Evolutionary conservation across 768 basidiomycete species (phyloP), one percentile per base, ranked within the genome.

Genomic region (Sutorius australiensis): DNA sequence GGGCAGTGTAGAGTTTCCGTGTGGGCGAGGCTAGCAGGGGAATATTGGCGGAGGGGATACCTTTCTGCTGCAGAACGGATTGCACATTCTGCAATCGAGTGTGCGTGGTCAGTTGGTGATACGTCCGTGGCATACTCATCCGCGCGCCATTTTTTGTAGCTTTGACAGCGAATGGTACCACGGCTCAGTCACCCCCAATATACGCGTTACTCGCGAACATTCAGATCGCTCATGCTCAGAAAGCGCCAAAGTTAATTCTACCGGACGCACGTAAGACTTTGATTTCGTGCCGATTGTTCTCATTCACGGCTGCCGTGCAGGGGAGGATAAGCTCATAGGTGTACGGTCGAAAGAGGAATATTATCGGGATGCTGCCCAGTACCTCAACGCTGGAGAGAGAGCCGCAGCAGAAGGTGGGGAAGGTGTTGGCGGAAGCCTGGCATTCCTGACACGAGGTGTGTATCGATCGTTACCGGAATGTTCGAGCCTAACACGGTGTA

Each of bases 121-220:
- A 0, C 11, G 9, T 27, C 42, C 30, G 14, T 47, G 2, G 37
- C 53, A 53, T 39, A 38, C 50, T 44, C 43, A 50, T 40, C 55
- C 46, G 0, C 30, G 11, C 48, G 10, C 33, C 37, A 14, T 51
- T 44, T 38, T 52, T 40, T 38, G 30, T 49, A 86, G 84, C 79
- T 33, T 79, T 84, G 53, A 74, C 77, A 45, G 69, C 75, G 9
- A 80, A 79, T 58, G 77, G 75, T 16, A 72, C 74, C 10, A 67
- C 75, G 2, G 66, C 75, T 8, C 79, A 81, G 0, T 71, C 91
- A 34, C 80, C 85, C 1, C 87, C 90, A 11, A 79, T 93, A 58
- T 87, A 89, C 63, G 81, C 87, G 16, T 75, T 98, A 41, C 77
- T 94, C 12, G 94, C 93, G 3, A 94, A 92, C 71, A 80, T 95